Evolutionary conservation across 2,329 filamentous ascomycete genomes (phyloP).

Genomic region (Eurotiales sp.): DNA sequence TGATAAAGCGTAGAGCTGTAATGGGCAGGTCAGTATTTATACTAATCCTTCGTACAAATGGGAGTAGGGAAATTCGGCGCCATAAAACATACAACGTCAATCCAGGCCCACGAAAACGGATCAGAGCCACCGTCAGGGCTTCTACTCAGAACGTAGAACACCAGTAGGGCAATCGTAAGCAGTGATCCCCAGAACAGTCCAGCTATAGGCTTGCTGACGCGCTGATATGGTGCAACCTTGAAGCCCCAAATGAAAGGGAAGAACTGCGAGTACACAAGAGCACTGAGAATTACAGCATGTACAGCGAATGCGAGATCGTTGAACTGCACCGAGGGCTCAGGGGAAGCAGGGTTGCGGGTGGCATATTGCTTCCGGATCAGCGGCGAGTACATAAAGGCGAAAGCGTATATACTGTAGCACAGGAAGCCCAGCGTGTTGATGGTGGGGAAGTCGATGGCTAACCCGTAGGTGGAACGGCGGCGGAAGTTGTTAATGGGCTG

Average conservation of each 20-base stretch:
- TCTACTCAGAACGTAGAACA: slow-evolving; percentile 40
- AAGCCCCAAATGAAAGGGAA: slow-evolving; percentile 72
- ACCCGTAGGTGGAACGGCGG: slow-evolving; percentile 73
- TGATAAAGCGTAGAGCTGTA: slow-evolving; percentile 63
- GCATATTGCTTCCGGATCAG: slow-evolving; percentile 79
- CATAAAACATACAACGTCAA: slow-evolving; percentile 54
- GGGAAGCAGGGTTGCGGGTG: slow-evolving; percentile 65
- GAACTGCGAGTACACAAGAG: slow-evolving; percentile 75
- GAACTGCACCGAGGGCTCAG: slow-evolving; percentile 76
- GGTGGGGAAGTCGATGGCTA: slow-evolving; percentile 81
- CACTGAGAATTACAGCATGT: slow-evolving; percentile 71
- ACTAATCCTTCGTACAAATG: neutral
- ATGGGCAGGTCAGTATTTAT: slow-evolving; percentile 20
- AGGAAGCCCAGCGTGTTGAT: slow-evolving; percentile 63
- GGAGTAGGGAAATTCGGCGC: no score
- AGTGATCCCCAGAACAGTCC: slow-evolving; percentile 68
- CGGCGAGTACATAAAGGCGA: slow-evolving; percentile 73
- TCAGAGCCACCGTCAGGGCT: slow-evolving; percentile 45
- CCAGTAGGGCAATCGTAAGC: slow-evolving; percentile 35
- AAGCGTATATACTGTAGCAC: slow-evolving; percentile 70
- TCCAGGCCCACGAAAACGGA: slow-evolving; percentile 56
- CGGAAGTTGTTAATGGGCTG: slow-evolving; percentile 77
- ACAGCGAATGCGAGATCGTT: slow-evolving; percentile 88
- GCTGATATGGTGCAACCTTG: slow-evolving; percentile 51
- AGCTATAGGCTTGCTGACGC: slow-evolving; percentile 60